Evolutionary conservation across 306 rosid genomes (phyloP).

Genomic region (Malus sieversii): DNA sequence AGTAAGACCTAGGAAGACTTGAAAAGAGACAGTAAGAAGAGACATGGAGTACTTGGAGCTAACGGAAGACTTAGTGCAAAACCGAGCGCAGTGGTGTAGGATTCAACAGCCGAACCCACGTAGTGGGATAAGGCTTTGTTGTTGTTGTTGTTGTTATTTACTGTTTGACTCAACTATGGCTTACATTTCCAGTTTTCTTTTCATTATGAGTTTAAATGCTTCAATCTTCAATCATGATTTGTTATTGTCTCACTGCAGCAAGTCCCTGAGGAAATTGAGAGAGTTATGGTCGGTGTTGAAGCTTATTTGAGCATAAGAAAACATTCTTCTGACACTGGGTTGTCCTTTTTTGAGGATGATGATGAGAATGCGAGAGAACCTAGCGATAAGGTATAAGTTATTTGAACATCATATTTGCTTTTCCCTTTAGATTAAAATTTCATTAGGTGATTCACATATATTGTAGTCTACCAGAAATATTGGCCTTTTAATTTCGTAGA

Average conservation of each 20-base stretch:
- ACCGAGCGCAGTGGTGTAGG: too few relatives aligned
- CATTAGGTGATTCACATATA: neutral
- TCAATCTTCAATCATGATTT: neutral
- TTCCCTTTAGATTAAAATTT: neutral
- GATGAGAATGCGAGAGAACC: slow-evolving; percentile 43
- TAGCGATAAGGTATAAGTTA: slow-evolving; percentile 52
- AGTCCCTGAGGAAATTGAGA: slow-evolving; percentile 92
- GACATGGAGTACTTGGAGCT: too few relatives aligned
- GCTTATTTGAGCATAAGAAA: slow-evolving; percentile 94
- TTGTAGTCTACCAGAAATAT: neutral
- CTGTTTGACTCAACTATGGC: neutral
- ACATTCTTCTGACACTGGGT: slow-evolving; percentile 55
- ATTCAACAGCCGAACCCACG: too few relatives aligned
- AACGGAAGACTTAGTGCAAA: too few relatives aligned
- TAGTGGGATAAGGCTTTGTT: too few relatives aligned
- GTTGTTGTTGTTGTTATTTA: neutral
- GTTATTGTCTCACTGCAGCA: slow-evolving; percentile 49
- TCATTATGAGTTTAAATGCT: neutral
- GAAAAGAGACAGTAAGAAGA: too few relatives aligned
- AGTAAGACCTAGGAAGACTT: too few relatives aligned
- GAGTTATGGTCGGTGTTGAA: slow-evolving; percentile 87
- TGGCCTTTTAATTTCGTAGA: neutral
- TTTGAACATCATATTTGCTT: neutral
- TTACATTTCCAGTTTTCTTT: neutral
- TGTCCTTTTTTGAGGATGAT: slow-evolving; percentile 73